Evolutionary conservation across 352 stramenopile species (phyloP).

Genomic region (Thalassiosira livingstoniorum): DNA sequence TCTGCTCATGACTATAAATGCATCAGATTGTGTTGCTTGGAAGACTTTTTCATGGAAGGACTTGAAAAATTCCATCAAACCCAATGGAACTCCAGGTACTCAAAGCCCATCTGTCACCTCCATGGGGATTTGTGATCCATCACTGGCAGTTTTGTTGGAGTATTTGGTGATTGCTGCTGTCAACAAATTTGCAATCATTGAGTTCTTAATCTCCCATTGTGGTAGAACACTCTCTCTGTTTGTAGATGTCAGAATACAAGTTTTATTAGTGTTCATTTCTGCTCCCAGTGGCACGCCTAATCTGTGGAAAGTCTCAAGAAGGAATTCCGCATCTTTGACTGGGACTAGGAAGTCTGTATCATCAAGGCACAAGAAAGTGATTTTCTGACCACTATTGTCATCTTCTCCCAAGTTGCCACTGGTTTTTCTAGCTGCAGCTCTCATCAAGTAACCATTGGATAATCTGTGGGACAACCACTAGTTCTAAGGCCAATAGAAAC

Average conservation of each 20-base stretch:
- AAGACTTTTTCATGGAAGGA: no score
- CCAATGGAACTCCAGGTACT: background rate
- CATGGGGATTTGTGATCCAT: background rate
- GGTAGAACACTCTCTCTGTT: background rate
- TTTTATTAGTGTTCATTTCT: background rate
- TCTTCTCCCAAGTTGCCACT: background rate
- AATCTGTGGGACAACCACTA: conserved; percentile 7
- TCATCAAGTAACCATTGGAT: conserved; percentile 8
- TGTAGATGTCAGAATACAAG: background rate
- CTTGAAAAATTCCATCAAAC: background rate
- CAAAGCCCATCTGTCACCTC: background rate
- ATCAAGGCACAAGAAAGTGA: conserved; percentile 25
- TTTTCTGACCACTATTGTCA: background rate
- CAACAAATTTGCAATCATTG: background rate
- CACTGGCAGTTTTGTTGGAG: background rate
- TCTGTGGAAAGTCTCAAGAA: conserved; percentile 20
- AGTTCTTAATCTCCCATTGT: background rate
- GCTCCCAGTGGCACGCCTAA: background rate
- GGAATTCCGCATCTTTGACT: conserved; percentile 14
- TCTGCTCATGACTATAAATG: no score
- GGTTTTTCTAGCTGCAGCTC: background rate
- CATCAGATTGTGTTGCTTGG: no score
- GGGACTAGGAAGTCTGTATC: conserved; percentile 19
- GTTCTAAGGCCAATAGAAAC: no score
- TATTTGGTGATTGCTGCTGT: background rate